Base-by-base conservation (phyloP, 768 basidiomycete species). In the Suillus lakei region DNA sequence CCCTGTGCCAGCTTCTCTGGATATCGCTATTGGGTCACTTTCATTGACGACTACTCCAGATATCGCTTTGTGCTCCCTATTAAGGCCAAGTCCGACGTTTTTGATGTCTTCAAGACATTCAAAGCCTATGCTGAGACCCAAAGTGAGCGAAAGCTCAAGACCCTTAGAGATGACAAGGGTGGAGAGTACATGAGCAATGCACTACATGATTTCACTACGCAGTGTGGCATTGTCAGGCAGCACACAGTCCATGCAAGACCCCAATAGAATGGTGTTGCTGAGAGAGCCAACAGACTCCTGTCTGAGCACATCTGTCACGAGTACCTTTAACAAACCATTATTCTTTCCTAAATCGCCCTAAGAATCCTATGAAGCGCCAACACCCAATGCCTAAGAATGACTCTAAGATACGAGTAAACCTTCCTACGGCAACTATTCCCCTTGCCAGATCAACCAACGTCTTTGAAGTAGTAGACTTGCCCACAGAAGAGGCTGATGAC, bases 81-180 rank as follows among this genome's bases (percentile, higher is more conserved):
- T 9, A 61, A 59, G 6, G 43, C 26, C 18, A 77, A 78, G 66
- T 66, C 61, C 2, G 69, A 75, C 5, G 46, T 68, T 2, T 74
- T 76, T 36, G 61, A 56, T 6, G 68, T 68, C 0, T 78, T 78
- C 64, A 71, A 73, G 65, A 30, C 59, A 10, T 79, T 70, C 68
- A 76, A 78, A 43, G 71, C 75, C 12, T 72, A 64, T 55, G 71
- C 72, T 46, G 73, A 80, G 69, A 77, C 69, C 43, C 64, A 74
- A 56, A 65, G 39, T 3, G 66, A 65, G 44, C 8, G 28, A 1
- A 61, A 61, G 21, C 60, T 76, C 50, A 70, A 70, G 44, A 60
- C 34, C 12, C 55, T 75, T n/a, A 46, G 67, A 16, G 70, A 75
- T 62, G 72, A 74, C 30, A 69, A 70, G 61, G 72, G 72, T 44